Base-by-base conservation (phyloP, 1,139 yeast species). In the Taphrina confusa region DNA sequence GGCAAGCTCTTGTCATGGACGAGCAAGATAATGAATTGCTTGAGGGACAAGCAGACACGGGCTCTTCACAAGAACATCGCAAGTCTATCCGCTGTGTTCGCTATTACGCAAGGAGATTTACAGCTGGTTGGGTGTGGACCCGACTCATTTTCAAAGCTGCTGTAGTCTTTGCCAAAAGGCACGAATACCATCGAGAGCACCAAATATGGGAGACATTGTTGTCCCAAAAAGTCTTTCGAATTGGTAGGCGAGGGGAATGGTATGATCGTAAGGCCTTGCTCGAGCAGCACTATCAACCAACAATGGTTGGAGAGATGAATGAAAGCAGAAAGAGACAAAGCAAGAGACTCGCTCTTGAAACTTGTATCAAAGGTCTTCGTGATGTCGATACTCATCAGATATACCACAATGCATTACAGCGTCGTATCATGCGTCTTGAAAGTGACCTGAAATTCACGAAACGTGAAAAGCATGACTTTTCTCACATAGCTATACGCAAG, bases 231-330 rank as follows among this genome's bases (percentile, higher is more conserved):
- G 23, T 59, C 4, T 65, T 58, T 34, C 56, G 64, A 4, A 57
- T 56, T 18, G 67, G 67, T 27, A 63, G 63, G 30, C 52, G 67
- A 16, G 67, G 67, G 2, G 65, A 61, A 23, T 65, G 67, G 67
- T 65, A 63, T 22, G 65, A 65, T 28, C 33, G 63, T 12, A 65
- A 63, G 36, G 67, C 67, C 2, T 33, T 65, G 31, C 60, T 65
- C 14, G 67, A 65, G 42, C 60, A 60, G 30, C 60, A 52, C 20
- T 61, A 64, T 40, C 37, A 44, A 4, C 59, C 59, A 2, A 37
- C 49, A 5, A 18, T 20, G 22, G 12, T 33, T 16, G 58, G 58
- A 3, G 34, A 47, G 4, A 44, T 46, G 18, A 27, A 42, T 5
- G 58, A 54, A 23, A 28, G 25, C n/a, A 36, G 37, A 16, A 11